Percentiles rank a stretch among this genome's conserved stretches.
These are phyloP conservation scores for Ceratobasidium sp. DNA, from an alignment of 1,284 basidiomycete species.

Conservation along the genomic window DNA sequence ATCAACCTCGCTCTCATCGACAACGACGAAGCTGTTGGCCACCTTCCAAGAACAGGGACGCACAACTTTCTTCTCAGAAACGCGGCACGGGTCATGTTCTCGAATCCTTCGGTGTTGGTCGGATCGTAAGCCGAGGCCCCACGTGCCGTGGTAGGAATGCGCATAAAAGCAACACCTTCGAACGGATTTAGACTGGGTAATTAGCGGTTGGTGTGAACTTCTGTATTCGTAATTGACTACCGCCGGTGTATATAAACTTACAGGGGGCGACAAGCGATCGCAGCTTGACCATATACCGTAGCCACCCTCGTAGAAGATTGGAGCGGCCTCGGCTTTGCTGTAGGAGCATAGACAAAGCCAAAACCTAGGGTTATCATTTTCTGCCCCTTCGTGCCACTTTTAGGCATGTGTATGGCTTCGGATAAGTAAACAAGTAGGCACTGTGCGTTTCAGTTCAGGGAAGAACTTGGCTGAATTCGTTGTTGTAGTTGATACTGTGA, in stretches of 20 bases:
- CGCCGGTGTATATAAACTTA: not conserved
- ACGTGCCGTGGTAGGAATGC: not conserved
- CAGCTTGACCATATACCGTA: not conserved
- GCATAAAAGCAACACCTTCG: not conserved
- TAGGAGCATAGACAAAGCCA: not conserved
- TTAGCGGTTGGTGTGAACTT: not conserved
- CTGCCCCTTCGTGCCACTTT: not conserved
- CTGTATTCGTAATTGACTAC: not conserved
- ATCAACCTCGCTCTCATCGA: not conserved
- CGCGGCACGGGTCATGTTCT: not conserved
- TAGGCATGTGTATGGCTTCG: not conserved
- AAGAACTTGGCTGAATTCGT: not conserved
- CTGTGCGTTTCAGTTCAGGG: not conserved
- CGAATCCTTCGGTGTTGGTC: slow-evolving; percentile 19
- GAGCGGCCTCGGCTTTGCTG: not conserved
- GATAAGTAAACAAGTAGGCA: slow-evolving; percentile 1
- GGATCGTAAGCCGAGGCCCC: not conserved
- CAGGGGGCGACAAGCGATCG: not conserved
- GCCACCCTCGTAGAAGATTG: slow-evolving; percentile 6
- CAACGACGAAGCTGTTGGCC: not conserved
- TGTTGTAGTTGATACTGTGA: no score
- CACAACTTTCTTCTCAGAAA: not conserved
- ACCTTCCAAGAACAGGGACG: not conserved
- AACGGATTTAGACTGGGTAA: not conserved
- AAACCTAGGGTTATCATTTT: not conserved